phyloP scores from a whole-genome alignment of 2,329 filamentous ascomycete genomes.

The Macrophomina phaseolina region DNA sequence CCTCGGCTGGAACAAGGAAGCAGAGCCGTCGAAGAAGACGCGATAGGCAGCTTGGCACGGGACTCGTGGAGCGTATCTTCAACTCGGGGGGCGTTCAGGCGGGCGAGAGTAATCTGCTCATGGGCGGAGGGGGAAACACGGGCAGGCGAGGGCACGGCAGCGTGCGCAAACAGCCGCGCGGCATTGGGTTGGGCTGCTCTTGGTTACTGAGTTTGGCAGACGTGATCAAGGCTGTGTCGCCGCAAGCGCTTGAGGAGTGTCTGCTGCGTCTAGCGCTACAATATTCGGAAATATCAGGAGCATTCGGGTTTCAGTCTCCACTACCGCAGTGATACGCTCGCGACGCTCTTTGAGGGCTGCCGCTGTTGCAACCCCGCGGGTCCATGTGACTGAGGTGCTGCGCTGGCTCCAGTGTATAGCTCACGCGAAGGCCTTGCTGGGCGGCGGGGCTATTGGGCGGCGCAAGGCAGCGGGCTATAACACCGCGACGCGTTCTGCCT shows the following conservation, averaged over 20 bases:
- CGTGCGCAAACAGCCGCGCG: slow-evolving; percentile 25
- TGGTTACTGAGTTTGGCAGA: background rate
- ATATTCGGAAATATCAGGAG: slow-evolving; percentile 23
- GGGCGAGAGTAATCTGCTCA: background rate
- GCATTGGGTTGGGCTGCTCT: slow-evolving; percentile 16
- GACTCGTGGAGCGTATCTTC: background rate
- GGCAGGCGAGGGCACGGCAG: slow-evolving; percentile 9
- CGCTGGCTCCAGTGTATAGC: slow-evolving; percentile 6
- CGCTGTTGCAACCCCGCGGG: background rate
- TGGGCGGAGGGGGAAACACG: background rate
- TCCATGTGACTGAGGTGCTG: slow-evolving; percentile 17
- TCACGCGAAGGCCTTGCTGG: background rate
- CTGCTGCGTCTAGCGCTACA: slow-evolving; percentile 21
- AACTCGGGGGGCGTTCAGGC: slow-evolving; percentile 14
- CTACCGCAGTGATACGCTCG: slow-evolving; percentile 11
- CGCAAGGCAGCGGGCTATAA: background rate
- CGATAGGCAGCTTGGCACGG: background rate
- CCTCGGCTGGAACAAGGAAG: slow-evolving; percentile 38
- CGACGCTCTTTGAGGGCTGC: background rate
- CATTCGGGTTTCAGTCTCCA: slow-evolving; percentile 19
- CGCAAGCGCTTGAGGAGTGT: slow-evolving; percentile 11
- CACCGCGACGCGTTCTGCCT: background rate
- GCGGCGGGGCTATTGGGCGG: background rate
- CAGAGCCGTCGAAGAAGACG: slow-evolving; percentile 3
- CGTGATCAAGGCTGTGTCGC: slow-evolving; percentile 9